Percentiles rank a stretch among this genome's conserved stretches.
Conservation (phyloP, 768 basidiomycete genomes). For the Auriscalpium orientale region DNA sequence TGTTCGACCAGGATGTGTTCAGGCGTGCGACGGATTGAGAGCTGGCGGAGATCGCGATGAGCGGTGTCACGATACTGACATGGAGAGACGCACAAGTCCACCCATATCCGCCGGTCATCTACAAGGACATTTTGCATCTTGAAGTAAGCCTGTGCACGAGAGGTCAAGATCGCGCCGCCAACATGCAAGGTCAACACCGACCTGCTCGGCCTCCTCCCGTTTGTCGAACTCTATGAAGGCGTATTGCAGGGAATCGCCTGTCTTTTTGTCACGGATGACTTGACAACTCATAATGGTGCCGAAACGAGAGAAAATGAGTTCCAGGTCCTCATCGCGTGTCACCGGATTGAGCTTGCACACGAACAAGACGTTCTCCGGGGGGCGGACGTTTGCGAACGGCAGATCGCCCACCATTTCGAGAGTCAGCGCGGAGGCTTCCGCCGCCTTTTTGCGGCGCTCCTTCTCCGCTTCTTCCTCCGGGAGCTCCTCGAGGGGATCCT, state of each 20-base stretch:
- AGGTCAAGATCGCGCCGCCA: neutral
- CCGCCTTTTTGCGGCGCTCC: constrained; percentile 77
- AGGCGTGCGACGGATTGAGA: constrained; percentile 92
- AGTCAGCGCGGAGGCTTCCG: constrained; percentile 88
- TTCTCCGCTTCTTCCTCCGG: constrained; percentile 84
- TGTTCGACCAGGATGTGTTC: constrained; percentile 78
- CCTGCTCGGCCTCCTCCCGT: constrained; percentile 89
- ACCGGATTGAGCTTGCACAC: constrained; percentile 98
- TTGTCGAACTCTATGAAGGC: constrained; percentile 99
- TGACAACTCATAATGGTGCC: constrained; percentile 96
- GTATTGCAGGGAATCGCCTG: constrained; percentile 94
- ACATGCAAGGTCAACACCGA: constrained; percentile 24
- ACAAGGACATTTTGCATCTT: constrained; percentile 99
- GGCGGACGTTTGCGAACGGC: constrained; percentile 95
- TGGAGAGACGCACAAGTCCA: constrained; percentile 79
- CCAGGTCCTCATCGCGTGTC: constrained; percentile 91
- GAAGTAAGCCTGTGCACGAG: constrained; percentile 74
- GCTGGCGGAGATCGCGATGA: constrained; percentile 29
- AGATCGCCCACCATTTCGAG: constrained; percentile 99
- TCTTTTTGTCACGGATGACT: constrained; percentile 92
- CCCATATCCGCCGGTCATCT: constrained; percentile 97
- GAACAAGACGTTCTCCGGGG: constrained; percentile 96
- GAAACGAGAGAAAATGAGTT: constrained; percentile 94
- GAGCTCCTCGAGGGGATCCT: constrained; percentile 75
- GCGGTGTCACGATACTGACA: constrained; percentile 1